phyloP scores from a whole-genome alignment of 2,329 filamentous ascomycete species.

The Neofusicoccum ribis region DNA sequence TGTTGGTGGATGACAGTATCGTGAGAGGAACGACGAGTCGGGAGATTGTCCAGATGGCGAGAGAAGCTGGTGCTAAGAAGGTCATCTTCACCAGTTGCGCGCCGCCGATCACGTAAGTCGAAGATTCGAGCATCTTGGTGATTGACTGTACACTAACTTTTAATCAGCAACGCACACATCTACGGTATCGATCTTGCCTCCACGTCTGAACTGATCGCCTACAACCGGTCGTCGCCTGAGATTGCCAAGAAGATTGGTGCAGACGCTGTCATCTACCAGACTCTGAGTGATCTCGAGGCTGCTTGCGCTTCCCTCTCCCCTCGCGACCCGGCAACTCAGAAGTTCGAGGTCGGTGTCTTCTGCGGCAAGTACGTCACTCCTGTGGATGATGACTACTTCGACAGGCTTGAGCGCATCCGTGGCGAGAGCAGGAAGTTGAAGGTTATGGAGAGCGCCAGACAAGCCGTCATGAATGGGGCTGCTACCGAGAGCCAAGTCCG shows the following conservation, averaged over 20 bases:
- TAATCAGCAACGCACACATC: conserved; percentile 70
- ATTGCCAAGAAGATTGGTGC: conserved; percentile 71
- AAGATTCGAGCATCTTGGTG: neutral
- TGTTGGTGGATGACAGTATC: conserved; percentile 87
- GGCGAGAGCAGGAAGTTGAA: conserved; percentile 70
- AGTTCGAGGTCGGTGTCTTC: conserved; percentile 92
- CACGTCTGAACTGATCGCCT: conserved; percentile 69
- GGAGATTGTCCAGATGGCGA: conserved; percentile 80
- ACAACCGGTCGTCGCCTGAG: conserved; percentile 60
- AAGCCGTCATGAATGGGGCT: conserved; percentile 63
- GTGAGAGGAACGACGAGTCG: conserved; percentile 81
- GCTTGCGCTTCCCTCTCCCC: conserved; percentile 74
- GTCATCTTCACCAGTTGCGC: conserved; percentile 83
- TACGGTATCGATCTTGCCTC: conserved; percentile 79
- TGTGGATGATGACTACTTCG: conserved; percentile 78
- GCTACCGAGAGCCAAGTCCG: conserved; percentile 62
- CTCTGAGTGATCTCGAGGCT: conserved; percentile 74
- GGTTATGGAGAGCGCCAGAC: conserved; percentile 63
- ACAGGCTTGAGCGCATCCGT: conserved; percentile 71
- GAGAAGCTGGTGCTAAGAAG: conserved; percentile 77
- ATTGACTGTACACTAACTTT: neutral
- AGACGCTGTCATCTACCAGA: conserved; percentile 75
- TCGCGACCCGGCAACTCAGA: conserved; percentile 54
- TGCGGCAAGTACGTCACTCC: conserved; percentile 83
- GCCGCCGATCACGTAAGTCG: conserved; percentile 67